These are phyloP conservation scores for Tuber magnatum DNA, from an alignment of 495 filamentous ascomycete genomes.

Conservation along the genomic window DNA sequence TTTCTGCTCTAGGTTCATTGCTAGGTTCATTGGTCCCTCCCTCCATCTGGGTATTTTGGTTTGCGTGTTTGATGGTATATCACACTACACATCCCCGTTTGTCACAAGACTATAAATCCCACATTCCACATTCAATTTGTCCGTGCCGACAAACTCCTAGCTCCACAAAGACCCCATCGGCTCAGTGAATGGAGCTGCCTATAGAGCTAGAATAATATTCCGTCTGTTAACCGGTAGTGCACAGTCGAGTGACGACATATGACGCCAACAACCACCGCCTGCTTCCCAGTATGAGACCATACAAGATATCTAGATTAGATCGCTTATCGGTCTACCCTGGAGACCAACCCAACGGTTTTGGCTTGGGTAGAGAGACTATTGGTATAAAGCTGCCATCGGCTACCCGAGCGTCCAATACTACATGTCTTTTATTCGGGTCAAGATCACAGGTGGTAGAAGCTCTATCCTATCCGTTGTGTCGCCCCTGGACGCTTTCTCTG, in stretches of 20 bases:
- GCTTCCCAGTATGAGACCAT: too few relatives aligned
- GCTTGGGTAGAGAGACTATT: conserved; percentile 47
- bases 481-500: conserved; percentile 51
- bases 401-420: conserved; percentile 50
- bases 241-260: neutral
- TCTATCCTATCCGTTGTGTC: conserved; percentile 46
- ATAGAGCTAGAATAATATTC: neutral
- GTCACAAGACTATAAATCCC: neutral
- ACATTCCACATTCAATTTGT: neutral
- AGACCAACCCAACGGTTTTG: too few relatives aligned
- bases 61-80: neutral
- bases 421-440: conserved; percentile 19
- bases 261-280: neutral
- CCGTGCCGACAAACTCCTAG: neutral
- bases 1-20: too few relatives aligned
- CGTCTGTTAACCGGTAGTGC: too few relatives aligned
- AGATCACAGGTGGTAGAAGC: conserved; percentile 44
- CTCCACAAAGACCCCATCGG: neutral
- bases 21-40: neutral
- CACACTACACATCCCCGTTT: neutral
- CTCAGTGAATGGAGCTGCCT: too few relatives aligned
- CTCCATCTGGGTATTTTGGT: neutral
- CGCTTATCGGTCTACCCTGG: too few relatives aligned
- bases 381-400: conserved; percentile 47
- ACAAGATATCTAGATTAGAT: too few relatives aligned